Conservation (phyloP, 2,329 filamentous ascomycete genomes). For the Pseudofabraea citricarpa region DNA sequence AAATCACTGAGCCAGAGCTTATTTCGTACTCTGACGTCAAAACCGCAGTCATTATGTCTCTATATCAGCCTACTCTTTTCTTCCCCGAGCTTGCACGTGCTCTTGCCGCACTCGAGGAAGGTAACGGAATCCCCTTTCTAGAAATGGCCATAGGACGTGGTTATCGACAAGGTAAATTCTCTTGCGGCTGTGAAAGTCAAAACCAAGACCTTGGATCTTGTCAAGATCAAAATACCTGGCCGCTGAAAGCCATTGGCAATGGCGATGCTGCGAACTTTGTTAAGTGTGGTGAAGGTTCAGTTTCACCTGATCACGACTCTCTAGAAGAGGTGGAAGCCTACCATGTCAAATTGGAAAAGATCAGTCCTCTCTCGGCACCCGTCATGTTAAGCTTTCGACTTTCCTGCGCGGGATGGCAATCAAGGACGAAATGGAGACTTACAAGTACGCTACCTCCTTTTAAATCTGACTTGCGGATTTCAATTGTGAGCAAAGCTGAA, state of each 20-base stretch:
- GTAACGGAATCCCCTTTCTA: constrained; percentile 35
- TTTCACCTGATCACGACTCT: constrained; percentile 1
- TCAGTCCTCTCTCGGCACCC: constrained; percentile 37
- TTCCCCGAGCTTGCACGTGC: constrained; percentile 15
- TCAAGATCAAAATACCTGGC: background rate
- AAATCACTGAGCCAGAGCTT: constrained; percentile 8
- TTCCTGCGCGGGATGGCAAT: constrained; percentile 23
- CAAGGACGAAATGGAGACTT: constrained; percentile 18
- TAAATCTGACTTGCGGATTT: background rate
- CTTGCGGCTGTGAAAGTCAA: constrained; percentile 14
- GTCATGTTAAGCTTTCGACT: constrained; percentile 32
- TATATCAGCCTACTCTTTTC: constrained; percentile 14
- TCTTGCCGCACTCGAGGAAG: constrained; percentile 16
- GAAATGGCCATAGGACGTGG: constrained; percentile 14
- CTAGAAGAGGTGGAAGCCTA: constrained; percentile 10
- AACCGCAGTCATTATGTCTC: constrained; percentile 10
- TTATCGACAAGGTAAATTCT: constrained; percentile 28
- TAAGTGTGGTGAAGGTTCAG: constrained; percentile 9
- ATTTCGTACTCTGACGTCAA: constrained; percentile 16
- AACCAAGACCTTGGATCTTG: background rate
- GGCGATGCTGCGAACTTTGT: constrained; percentile 10
- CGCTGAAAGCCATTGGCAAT: background rate
- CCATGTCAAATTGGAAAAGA: constrained; percentile 9
- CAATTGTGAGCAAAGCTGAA: background rate
- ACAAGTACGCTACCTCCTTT: constrained; percentile 4